Evolutionary conservation across 2,329 filamentous ascomycete genomes (phyloP).

Genomic region (Grosmannia clavigera): DNA sequence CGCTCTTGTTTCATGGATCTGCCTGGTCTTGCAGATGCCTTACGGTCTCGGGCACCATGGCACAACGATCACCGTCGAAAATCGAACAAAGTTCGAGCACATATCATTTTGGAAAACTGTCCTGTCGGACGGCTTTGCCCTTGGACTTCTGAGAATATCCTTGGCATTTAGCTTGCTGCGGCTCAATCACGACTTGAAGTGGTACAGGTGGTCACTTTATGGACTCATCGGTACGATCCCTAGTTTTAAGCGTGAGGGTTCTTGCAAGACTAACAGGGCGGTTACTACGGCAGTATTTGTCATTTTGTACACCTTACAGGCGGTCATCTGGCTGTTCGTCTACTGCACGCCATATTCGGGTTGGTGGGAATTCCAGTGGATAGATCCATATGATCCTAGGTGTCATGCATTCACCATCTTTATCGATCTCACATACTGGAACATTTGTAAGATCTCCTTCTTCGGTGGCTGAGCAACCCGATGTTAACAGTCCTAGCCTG

Average conservation of each 20-base stretch:
- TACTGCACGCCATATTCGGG: slow-evolving; percentile 15
- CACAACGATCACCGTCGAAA: slow-evolving; percentile 4
- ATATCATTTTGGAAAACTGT: slow-evolving; percentile 15
- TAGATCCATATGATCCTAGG: slow-evolving; percentile 13
- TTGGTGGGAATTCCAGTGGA: slow-evolving; percentile 17
- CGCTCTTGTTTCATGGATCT: slow-evolving; percentile 13
- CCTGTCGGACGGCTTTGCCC: slow-evolving; percentile 12
- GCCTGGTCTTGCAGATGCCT: slow-evolving; percentile 14
- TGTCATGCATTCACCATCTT: slow-evolving; percentile 13
- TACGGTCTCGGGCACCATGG: slow-evolving; percentile 14
- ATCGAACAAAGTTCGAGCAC: slow-evolving; percentile 12
- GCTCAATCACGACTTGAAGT: slow-evolving; percentile 11
- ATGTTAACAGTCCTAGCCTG: slow-evolving; percentile 11
- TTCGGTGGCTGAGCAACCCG: neutral
- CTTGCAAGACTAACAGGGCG: neutral
- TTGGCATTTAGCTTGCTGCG: slow-evolving; percentile 14
- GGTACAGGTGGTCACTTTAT: slow-evolving; percentile 14
- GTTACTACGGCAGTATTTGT: slow-evolving; percentile 5
- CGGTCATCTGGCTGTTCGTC: slow-evolving; percentile 14
- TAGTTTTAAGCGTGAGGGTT: neutral
- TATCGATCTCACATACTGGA: slow-evolving; percentile 13
- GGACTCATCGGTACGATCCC: slow-evolving; percentile 11
- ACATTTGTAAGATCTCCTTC: neutral
- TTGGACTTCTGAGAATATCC: slow-evolving; percentile 14
- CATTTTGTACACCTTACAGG: slow-evolving; percentile 12